Evolutionary conservation across 2,329 filamentous ascomycete genomes (phyloP), one percentile per base, ranked within the genome.

Genomic region (Teratosphaeria zuluensis): DNA sequence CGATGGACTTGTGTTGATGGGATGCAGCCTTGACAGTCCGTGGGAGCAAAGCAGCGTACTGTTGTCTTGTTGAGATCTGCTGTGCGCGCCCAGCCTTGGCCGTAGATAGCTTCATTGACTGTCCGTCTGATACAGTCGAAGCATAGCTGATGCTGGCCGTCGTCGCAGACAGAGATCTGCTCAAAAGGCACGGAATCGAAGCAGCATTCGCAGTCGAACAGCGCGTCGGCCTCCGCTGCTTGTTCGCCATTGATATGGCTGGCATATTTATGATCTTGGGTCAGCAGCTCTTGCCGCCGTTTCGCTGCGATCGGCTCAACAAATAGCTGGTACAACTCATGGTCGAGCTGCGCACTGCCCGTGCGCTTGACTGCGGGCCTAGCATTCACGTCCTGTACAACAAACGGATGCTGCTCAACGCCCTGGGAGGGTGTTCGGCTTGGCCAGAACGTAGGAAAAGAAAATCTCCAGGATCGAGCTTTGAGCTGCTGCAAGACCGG

Each of bases 41-140:
- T 81, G 0, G 90, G 85, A 1, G 92, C 90, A n/a, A 95, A 81
- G 70, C 94, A 97, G 61, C 83, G 84, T 57, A 97, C 78, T 0
- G 90, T 91, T 42, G 88, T 88, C 42, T 80, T 83, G 59, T 85
- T 80, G 31, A 83, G 74, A 69, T 94, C 82, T 65, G 96, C 87
- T 66, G 84, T 94, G 60, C 88, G 85, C 55, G 84, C 83, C 90
- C 92, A 96, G 56, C 90, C 90, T 72, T 97, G 94, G 0, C 94
- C 94, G 70, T 95, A 97, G 0, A 97, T 77, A 1, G 92, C 91
- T 71, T 97, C 92, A 55, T 87, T 88, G 60, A 92, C 81, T 11
- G 91, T 87, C 63, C 88, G 84, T 63, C 87, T 86, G 55, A 97
- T 86, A 73, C 94, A 97, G 53, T 83, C 83, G 73, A 92, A 86